A percentile compares a stretch with the other conserved stretches of the same genome.
These are phyloP conservation scores for Penicillium roqueforti DNA, from an alignment of 495 filamentous ascomycete species.

Conservation along the genomic window DNA sequence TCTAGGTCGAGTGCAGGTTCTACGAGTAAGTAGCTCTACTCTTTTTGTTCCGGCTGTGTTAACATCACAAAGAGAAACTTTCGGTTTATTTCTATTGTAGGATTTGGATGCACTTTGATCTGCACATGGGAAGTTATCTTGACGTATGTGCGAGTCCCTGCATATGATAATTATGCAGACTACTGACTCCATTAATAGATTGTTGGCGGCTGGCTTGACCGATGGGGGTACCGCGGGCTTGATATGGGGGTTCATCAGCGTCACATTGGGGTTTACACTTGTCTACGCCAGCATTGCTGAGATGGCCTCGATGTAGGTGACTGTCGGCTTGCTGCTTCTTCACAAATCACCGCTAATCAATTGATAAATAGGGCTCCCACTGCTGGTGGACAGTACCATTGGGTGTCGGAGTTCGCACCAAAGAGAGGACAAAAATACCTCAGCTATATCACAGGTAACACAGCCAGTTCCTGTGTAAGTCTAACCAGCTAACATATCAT, in stretches of 20 bases:
- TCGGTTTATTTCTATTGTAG: conserved; percentile 46
- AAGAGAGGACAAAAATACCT: conserved; percentile 50
- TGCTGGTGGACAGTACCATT: conserved; percentile 52
- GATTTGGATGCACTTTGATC: conserved; percentile 44
- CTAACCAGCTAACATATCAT: neutral
- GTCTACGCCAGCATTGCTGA: conserved; percentile 52
- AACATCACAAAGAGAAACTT: conserved; percentile 43
- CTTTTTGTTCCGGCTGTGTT: neutral
- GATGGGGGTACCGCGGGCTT: conserved; percentile 55
- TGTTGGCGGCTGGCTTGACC: conserved; percentile 42
- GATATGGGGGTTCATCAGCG: conserved; percentile 53
- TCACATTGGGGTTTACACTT: conserved; percentile 42
- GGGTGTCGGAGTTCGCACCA: conserved; percentile 58
- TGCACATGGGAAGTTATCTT: conserved; percentile 47
- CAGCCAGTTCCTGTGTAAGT: neutral
- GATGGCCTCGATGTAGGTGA: conserved; percentile 53
- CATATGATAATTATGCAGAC: neutral
- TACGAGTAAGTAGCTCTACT: conserved; percentile 31
- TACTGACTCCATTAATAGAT: conserved; percentile 20
- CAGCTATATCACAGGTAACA: conserved; percentile 54
- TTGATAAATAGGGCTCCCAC: conserved; percentile 38
- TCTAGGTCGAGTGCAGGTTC: conserved; percentile 41
- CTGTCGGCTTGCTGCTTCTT: neutral
- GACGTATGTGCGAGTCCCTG: conserved; percentile 28
- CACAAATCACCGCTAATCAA: neutral